phyloP scores from a whole-genome alignment of 2,329 filamentous ascomycete species.

The Alternaria solani region DNA sequence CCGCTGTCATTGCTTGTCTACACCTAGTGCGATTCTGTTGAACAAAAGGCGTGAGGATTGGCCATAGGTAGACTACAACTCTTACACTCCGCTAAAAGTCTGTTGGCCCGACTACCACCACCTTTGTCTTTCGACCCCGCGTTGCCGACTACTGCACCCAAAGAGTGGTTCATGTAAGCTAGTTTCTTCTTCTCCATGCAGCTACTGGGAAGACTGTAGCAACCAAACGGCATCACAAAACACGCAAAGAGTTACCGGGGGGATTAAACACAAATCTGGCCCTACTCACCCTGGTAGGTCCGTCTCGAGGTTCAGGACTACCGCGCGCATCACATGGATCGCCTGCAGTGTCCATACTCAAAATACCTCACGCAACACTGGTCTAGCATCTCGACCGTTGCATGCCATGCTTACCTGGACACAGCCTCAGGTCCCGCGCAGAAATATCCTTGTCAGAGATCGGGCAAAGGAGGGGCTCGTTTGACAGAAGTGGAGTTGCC shows the following conservation, averaged over 20 bases:
- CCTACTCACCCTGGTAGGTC: slow-evolving; percentile 1
- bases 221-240: slow-evolving; percentile 3
- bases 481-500: slow-evolving; percentile 1
- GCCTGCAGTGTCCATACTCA: neutral
- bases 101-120: neutral
- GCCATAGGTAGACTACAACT: neutral
- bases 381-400: neutral
- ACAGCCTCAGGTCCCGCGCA: slow-evolving; percentile 1
- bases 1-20: neutral
- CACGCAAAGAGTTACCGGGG: neutral
- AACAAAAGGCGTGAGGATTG: neutral
- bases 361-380: neutral
- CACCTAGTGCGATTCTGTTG: neutral
- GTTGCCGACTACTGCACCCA: neutral
- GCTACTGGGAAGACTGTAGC: neutral
- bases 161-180: neutral
- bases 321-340: neutral
- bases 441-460: neutral
- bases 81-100: neutral
- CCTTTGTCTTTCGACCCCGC: neutral
- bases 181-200: neutral
- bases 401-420: neutral
- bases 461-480: neutral
- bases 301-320: neutral
- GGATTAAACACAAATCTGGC: neutral